A percentile compares a stretch with the other conserved stretches of the same genome.
Evolutionary conservation across 495 filamentous ascomycete species (phyloP).

Genomic region (Daldinia grandis): DNA sequence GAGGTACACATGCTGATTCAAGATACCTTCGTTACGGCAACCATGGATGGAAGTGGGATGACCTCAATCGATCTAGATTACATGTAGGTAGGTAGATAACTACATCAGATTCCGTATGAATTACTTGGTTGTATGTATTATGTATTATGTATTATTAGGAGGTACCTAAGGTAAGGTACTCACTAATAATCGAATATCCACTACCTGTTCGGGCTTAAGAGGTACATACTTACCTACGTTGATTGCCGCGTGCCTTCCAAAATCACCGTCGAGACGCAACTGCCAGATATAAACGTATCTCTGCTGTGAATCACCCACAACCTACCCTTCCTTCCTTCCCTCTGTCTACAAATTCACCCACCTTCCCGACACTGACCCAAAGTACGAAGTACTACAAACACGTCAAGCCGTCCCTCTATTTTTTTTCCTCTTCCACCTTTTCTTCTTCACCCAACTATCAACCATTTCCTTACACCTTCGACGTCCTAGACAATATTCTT

Average conservation of each 20-base stretch:
- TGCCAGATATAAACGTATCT: constrained; percentile 30
- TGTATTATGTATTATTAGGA: no score
- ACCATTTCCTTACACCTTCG: constrained; percentile 1
- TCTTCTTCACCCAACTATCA: constrained; percentile 2
- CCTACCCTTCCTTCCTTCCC: constrained; percentile 8
- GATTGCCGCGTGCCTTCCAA: constrained; percentile 7
- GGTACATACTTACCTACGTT: no score
- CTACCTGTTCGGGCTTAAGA: constrained; percentile 25
- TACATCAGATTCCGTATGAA: not conserved
- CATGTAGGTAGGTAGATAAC: not conserved
- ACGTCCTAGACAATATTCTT: constrained; percentile 32
- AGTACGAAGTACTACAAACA: constrained; percentile 25
- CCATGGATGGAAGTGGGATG: not conserved
- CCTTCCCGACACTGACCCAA: constrained; percentile 13
- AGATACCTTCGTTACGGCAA: not conserved
- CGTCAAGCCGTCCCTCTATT: constrained; percentile 1
- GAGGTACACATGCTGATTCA: not conserved
- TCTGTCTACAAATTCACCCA: constrained; percentile 19
- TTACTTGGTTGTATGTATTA: not conserved
- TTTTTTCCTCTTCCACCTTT: constrained; percentile 5
- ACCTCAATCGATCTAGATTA: constrained; percentile 1
- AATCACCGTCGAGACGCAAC: constrained; percentile 11
- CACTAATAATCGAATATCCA: not conserved
- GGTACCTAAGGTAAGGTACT: no score
- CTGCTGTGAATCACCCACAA: constrained; percentile 18